Base-by-base conservation (phyloP, 1,139 yeast species). In the Debaryomycetaceae sp. region DNA sequence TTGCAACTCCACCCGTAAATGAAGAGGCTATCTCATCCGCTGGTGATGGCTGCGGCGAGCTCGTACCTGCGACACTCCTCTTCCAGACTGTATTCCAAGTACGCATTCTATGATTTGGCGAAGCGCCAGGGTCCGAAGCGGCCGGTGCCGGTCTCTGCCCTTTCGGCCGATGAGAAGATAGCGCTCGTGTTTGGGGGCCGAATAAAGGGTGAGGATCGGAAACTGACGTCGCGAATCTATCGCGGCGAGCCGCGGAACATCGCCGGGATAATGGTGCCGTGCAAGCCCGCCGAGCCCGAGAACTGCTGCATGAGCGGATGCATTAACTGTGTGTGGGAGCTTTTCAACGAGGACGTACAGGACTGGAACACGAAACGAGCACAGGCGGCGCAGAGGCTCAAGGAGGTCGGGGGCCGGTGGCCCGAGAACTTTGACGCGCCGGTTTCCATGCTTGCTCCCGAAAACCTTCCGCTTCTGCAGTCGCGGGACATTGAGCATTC, bases 251-350 rank as follows among this genome's bases (percentile, higher is more conserved):
- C 71, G 1, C 41, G 52, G 23, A 40, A 44, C 3, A 73, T 87
- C 5, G 87, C 76, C 0, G 96, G 96, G 0, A 58, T 87, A 0
- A 51, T 50, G 3, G 94, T 90, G 0, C 95, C 95, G 3, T 73
- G 70, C 13, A 68, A 67, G 44, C 98, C 98, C 1, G 62, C 59
- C 4, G 95, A 85, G 44, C 97, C 97, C 3, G 94, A 86, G 44
- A 86, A 87, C 51, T 90, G 98, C 51, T 90, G 98, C 51, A 86
- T 86, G 95, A 78, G 93, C 38, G 98, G 98, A 2, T 90, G 98
- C 51, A 75, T 85, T 24, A 83, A 87, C 52, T 90, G 98, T 53
- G 97, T 90, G 2, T 90, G 97, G 97, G 96, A 87, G 43, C 58
- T 82, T 32, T 90, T 73, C 51, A 77, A 80, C 41, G 96, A 87